Conservation (phyloP, 78 protist species). For the Guillardia theta region DNA sequence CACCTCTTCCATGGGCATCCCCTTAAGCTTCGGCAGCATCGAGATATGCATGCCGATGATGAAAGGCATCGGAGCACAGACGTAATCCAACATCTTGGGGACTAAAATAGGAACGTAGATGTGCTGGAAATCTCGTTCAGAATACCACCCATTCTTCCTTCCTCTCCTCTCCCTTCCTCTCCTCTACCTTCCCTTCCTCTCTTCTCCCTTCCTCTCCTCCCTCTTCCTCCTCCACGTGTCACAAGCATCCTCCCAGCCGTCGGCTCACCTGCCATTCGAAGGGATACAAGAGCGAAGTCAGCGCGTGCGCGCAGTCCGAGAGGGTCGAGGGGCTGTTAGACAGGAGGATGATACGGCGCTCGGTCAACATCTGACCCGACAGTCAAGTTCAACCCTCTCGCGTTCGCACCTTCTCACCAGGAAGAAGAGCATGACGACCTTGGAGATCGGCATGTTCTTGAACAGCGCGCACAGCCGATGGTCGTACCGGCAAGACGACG, state of each 20-base stretch:
- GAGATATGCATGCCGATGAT: neutral
- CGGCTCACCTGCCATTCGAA: conserved; percentile 38
- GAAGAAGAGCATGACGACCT: neutral
- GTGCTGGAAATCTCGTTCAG: too few species aligned
- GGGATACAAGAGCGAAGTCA: neutral
- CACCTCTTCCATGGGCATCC: neutral
- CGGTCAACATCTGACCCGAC: conserved; percentile 9
- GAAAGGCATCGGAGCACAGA: conserved; percentile 28
- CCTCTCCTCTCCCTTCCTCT: too few species aligned
- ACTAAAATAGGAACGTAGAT: neutral
- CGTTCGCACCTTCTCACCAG: too few species aligned
- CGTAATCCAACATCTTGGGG: conserved; percentile 1
- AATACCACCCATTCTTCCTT: too few species aligned
- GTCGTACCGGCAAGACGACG: neutral
- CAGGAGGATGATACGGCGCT: neutral
- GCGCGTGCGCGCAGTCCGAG: conserved; percentile 24
- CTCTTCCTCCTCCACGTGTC: too few species aligned
- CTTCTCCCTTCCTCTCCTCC: too few species aligned
- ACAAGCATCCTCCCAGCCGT: too few species aligned
- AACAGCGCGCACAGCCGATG: conserved; percentile 11
- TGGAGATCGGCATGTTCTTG: neutral
- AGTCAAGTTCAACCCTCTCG: too few species aligned
- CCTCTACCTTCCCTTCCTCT: too few species aligned
- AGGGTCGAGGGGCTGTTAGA: neutral
- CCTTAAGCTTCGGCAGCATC: neutral